These are phyloP conservation scores for Ceratocystis destructans DNA, from an alignment of 2,329 filamentous ascomycete species.

Conservation along the genomic window DNA sequence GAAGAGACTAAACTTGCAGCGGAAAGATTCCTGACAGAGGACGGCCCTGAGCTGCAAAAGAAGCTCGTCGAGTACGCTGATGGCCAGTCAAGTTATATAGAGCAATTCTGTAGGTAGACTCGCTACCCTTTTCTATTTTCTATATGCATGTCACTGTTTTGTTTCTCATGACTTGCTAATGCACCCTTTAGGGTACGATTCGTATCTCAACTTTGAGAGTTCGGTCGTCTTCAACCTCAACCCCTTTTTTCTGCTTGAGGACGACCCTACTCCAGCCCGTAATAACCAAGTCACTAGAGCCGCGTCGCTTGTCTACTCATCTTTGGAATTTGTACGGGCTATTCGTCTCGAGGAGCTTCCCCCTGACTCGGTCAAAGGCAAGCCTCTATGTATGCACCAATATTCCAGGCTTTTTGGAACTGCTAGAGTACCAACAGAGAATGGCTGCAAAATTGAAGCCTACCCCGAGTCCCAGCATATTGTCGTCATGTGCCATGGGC, in stretches of 20 bases:
- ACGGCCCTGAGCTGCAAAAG: conserved; percentile 76
- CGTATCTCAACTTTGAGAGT: conserved; percentile 95
- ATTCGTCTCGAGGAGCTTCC: conserved; percentile 86
- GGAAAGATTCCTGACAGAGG: conserved; percentile 64
- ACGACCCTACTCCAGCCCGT: conserved; percentile 88
- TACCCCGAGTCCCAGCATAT: conserved; percentile 88
- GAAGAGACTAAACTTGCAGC: conserved; percentile 69
- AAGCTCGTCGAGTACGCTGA: conserved; percentile 81
- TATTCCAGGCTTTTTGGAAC: conserved; percentile 93
- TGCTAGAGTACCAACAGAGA: conserved; percentile 81
- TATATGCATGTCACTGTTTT: not conserved
- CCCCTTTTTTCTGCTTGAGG: conserved; percentile 92
- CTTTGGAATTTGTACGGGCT: conserved; percentile 81
- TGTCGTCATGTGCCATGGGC: conserved; percentile 82
- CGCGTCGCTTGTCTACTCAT: conserved; percentile 79
- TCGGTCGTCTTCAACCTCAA: conserved; percentile 95
- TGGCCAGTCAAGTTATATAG: conserved; percentile 89
- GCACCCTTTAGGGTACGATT: conserved; percentile 72
- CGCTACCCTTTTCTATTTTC: not conserved
- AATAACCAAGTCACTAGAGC: conserved; percentile 85
- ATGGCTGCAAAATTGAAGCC: conserved; percentile 91
- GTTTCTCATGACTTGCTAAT: conserved; percentile 3
- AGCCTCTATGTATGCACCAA: conserved; percentile 93
- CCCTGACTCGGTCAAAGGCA: conserved; percentile 71
- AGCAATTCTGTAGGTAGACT: conserved; percentile 76